Conservation (phyloP, 73 alveolate species). For the Paramecium sonneborni region DNA sequence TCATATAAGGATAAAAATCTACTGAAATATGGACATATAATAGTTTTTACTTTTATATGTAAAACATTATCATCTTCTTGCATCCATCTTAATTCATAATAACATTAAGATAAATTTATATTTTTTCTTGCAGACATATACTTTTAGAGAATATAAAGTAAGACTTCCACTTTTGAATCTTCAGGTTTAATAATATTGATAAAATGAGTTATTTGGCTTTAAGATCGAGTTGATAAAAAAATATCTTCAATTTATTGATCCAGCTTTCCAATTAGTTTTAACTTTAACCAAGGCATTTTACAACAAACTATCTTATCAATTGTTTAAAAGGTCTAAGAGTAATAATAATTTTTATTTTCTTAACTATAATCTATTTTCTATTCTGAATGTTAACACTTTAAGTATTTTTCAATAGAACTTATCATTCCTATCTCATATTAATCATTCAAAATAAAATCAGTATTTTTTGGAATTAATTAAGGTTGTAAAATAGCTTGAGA, state of each 20-base stretch:
- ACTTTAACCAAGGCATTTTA: conserved; percentile 28
- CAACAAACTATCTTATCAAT: neutral
- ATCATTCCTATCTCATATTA: neutral
- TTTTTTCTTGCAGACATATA: neutral
- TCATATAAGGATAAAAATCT: conserved; percentile 26
- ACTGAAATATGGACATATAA: conserved; percentile 10
- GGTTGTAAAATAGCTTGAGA: neutral
- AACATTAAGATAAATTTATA: neutral
- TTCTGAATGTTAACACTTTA: neutral
- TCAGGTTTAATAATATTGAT: conserved; percentile 4
- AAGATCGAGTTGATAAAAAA: neutral
- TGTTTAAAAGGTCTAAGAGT: neutral
- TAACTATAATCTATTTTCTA: neutral
- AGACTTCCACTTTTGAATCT: conserved; percentile 24
- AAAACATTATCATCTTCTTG: neutral
- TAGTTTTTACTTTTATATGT: neutral
- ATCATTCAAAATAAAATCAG: neutral
- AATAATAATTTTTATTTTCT: neutral
- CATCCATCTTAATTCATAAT: conserved; percentile 44
- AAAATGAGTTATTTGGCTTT: neutral
- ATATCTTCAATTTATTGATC: conserved; percentile 21
- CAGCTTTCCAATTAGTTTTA: conserved; percentile 15
- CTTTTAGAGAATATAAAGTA: neutral
- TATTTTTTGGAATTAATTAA: neutral
- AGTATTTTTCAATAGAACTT: neutral